Base-by-base conservation (phyloP, 805 yeast species). In the Ogataea nakhonphanomensis region DNA sequence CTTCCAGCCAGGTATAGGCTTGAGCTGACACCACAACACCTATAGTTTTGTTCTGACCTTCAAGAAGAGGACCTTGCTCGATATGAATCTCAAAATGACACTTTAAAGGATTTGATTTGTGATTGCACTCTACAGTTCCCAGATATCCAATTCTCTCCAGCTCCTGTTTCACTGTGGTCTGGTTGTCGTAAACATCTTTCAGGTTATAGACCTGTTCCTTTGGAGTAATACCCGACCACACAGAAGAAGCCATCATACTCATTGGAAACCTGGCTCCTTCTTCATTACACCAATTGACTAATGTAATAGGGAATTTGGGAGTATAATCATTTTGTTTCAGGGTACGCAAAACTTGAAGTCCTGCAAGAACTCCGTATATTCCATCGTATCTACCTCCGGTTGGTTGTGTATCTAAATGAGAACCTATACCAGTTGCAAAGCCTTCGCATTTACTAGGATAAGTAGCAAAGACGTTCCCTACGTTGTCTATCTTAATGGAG, bases 321-420 rank as follows among this genome's bases (percentile, higher is more conserved):
- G 65, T 67, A 51, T 62, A 71, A 30, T 69, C 64, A 56, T 78
- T 76, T 12, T 77, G 85, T 43, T 78, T 74, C 54, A 82, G 61
- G 4, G 87, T 80, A 45, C 86, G 65, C 49, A 82, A 59, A 5
- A 82, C 79, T 59, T 82, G 87, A 33, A 82, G 62, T 1, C 86
- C 88, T 8, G 81, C 61, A 32, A 81, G 62, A 5, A 82, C 88
- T 13, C 90, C 90, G 26, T 70, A 67, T 28, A 82, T 76, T 33
- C 89, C 90, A 53, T 82, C 90, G 51, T 81, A 82, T 44, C 86
- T 67, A 8, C 90, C 89, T 28, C 89, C 90, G 7, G 81, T 78
- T 23, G 89, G 89, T 60, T 82, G 89, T 1, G 90, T 82, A 51
- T 82, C 90, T 42, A 82, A 62, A 59, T 82, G 89, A 0, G 87